These are phyloP conservation scores for Wallacemonas collosoma DNA, from an alignment of 208 protist species.

Conservation along the genomic window DNA sequence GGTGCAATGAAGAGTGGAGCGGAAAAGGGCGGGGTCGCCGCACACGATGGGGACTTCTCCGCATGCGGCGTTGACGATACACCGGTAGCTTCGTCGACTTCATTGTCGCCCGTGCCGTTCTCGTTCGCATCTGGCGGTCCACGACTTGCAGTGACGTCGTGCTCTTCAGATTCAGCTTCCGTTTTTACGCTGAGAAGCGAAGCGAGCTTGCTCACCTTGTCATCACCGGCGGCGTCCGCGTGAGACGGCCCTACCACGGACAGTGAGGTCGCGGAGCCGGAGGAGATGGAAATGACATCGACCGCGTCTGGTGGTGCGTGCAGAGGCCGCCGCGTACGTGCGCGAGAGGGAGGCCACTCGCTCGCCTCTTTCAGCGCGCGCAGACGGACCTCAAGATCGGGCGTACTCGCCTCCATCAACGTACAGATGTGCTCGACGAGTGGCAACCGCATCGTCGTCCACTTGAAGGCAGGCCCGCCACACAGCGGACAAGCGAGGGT, in stretches of 20 bases:
- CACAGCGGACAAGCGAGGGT: slow-evolving; percentile 66
- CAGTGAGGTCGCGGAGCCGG: slow-evolving; percentile 4
- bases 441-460: slow-evolving; percentile 56
- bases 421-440: slow-evolving; percentile 46
- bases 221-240: neutral
- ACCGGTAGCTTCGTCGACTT: no score
- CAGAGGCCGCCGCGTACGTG: no score
- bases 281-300: slow-evolving; percentile 11
- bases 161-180: neutral
- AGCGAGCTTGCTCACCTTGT: neutral
- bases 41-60: neutral
- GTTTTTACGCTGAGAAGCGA: slow-evolving; percentile 8
- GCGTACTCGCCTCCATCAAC: slow-evolving; percentile 19
- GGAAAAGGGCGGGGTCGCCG: neutral
- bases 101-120: no score
- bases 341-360: neutral
- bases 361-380: slow-evolving; percentile 11
- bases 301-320: neutral
- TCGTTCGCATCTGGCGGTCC: no score
- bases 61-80: no score
- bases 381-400: slow-evolving; percentile 28
- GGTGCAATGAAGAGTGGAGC: slow-evolving; percentile 6
- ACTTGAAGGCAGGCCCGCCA: slow-evolving; percentile 64
- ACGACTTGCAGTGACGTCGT: neutral
- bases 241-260: neutral